Evolutionary conservation across 495 filamentous ascomycete species (phyloP), one percentile per base, ranked within the genome.

Genomic region (Cercophora scortea): DNA sequence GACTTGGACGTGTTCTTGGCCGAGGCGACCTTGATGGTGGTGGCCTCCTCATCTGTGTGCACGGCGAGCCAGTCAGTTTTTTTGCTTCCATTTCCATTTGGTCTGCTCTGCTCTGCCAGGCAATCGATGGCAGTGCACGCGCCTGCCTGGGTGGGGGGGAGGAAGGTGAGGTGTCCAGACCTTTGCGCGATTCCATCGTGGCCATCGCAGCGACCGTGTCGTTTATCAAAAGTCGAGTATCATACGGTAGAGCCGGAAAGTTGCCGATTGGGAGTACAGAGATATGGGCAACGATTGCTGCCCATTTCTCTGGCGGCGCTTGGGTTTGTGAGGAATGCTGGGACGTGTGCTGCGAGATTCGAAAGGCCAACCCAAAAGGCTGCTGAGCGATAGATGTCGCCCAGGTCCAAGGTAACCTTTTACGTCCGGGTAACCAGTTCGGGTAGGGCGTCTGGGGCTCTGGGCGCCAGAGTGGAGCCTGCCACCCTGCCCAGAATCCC

Each of bases 1-100:
- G 7, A 6, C 8, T 45, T 19, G 42, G 56, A n/a, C n/a, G 76
- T 75, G 68, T 88, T 86, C 63, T 88, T 87, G 6, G 51, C 42
- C 48, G 80, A 78, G 35, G 76, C 74, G 50, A 79, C 77, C 58
- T 81, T 81, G 60, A 79, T 79, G 16, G 76, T 79, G 47, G 56
- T 55, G 9, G 70, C 67, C 54, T 81, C 77, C 45, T 78, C 76
- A 50, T 78, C 76, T 63, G 47, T 38, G 25, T 43, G 16, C 15
- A 42, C 39, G 42, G 5, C 36, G 13, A 8, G 16, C 32, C 4
- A 38, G 16, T 32, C 33, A 11, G 25, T 25, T 5, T 5, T 5
- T 5, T 25, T 5, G 25, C 25, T 25, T 25, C 25, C 25, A 25
- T 25, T 25, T 25, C 25, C 25, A 25, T 25, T 25, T 25, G n/a